Evolutionary conservation across 2,329 filamentous ascomycete species (phyloP), one percentile per base, ranked within the genome.

Genomic region (Cladorrhinum sp.): DNA sequence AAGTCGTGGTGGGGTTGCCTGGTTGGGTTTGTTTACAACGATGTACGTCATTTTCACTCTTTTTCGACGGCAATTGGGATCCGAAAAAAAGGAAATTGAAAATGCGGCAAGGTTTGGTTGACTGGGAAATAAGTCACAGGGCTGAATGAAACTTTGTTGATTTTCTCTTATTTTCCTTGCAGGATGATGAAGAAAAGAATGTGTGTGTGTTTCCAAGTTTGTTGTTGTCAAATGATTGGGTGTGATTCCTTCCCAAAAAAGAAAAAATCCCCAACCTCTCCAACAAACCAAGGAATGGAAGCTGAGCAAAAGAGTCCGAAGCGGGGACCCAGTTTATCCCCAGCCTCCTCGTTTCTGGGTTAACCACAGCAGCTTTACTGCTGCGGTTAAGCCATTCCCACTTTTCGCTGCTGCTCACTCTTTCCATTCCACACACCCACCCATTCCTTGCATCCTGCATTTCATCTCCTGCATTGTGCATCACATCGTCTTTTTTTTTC

Each of bases 261-360:
- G n/a, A n/a, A n/a, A n/a, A n/a, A n/a, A n/a, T 41, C 10, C 52
- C 58, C 51, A 58, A 56, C 61, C 55, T 56, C 51, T 29, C 45
- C 4, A n/a, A n/a, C 18, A 16, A 51, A 29, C 50, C 41, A n/a
- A 52, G 8, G 36, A 41, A 18, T 41, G 5, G 5, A 41, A 18
- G 36, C n/a, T n/a, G n/a, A 41, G 16, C 10, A 41, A 41, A 18
- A 18, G 16, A 41, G 16, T 10, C 22, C 48, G n/a, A 22, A 57
- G 54, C 55, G 16, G 36, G 36, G 36, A 41, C 16, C 36, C 36
- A 32, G n/a, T n/a, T 32, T 7, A 41, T 41, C 27, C 63, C 66
- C 65, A 63, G 50, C 63, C 66, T 59, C 61, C 55, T 59, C 41
- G 67, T 69, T 69, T 68, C 67, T 66, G 66, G 66, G 67, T 67